Percentiles rank a stretch among this genome's conserved stretches.
These are phyloP conservation scores for Aspergillus phoenicis DNA, from an alignment of 2,329 filamentous ascomycete genomes.

Conservation along the genomic window DNA sequence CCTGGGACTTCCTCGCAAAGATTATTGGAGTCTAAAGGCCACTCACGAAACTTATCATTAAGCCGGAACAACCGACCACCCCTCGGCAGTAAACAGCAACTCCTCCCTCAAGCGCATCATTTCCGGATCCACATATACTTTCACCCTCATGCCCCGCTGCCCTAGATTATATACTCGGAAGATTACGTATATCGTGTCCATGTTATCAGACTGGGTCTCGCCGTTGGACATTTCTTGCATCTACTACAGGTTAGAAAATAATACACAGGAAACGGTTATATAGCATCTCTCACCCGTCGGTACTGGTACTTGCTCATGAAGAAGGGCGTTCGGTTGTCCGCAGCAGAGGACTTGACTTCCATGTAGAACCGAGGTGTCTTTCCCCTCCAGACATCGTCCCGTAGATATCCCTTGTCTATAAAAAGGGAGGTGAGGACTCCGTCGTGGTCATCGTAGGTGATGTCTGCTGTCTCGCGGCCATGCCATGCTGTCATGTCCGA, in stretches of 20 bases:
- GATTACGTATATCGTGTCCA: conserved; percentile 42
- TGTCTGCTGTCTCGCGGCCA: conserved; percentile 51
- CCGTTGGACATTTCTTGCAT: conserved; percentile 6
- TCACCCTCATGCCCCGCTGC: conserved; percentile 31
- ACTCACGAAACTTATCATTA: not conserved
- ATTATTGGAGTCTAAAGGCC: not conserved
- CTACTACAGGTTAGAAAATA: conserved; percentile 3
- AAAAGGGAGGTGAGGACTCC: conserved; percentile 14
- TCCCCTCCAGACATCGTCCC: conserved; percentile 23
- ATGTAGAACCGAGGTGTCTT: conserved; percentile 48
- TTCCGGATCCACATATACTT: conserved; percentile 46
- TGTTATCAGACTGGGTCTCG: not conserved
- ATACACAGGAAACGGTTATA: too few species aligned
- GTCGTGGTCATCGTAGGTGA: conserved; percentile 44
- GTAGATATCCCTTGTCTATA: conserved; percentile 13
- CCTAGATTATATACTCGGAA: conserved; percentile 47
- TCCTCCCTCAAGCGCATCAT: conserved; percentile 9
- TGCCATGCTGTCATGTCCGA: conserved; percentile 44
- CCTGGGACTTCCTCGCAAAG: not conserved
- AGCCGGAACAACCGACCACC: conserved; percentile 16
- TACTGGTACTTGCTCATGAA: conserved; percentile 54
- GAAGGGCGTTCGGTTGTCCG: conserved; percentile 44
- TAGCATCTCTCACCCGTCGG: conserved; percentile 36
- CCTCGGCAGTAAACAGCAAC: conserved; percentile 15
- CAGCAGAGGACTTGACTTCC: conserved; percentile 56